Evolutionary conservation across 2,329 filamentous ascomycete genomes (phyloP), one percentile per base, ranked within the genome.

Genomic region (Graphilbum fragrans): DNA sequence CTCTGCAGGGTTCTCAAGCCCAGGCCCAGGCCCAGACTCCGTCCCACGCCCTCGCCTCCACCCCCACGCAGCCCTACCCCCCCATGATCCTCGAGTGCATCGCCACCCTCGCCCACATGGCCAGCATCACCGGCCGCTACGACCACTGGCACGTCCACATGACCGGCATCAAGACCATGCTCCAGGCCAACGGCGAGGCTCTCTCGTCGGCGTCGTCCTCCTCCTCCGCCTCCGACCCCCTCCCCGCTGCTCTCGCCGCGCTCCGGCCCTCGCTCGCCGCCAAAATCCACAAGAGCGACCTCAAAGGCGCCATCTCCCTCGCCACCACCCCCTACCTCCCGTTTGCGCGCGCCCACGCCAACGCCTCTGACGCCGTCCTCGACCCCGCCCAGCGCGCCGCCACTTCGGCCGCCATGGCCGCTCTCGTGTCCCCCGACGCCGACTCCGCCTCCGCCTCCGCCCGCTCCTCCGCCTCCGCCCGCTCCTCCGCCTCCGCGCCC

Each of bases 141-240:
- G 57, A 62, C 37, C 58, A 62, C 44, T 62, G 60, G 60, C 50
- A 58, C 38, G 45, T 61, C 14, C 59, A 62, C 29, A 62, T 62
- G 58, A 50, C 50, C 25, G 59, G 58, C 1, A 50, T 62, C 1
- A 44, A 50, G 31, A 52, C 55, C 22, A 50, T 61, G 18, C 50
- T 60, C 19, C 55, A 57, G 19, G 41, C 59, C 7, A 38, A 35
- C 12, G 20, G 20, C 35, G 11, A 5, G 33, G 8, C 23, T 12
- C n/a, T 6, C 11, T n/a, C 11, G 22, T 16, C 16, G 37, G 8
- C 35, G n/a, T 2, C 36, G 27, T 14, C 36, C 12, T 11, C 32
- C 21, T 4, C 21, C 14, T 16, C 4, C 21, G 10, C 9, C 14
- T n/a, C 36, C 11, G 35, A 33, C 16, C 17, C 31, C 22, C 19